Conservation (phyloP, 441 rosid genomes). For the Populus hybrid region DNA sequence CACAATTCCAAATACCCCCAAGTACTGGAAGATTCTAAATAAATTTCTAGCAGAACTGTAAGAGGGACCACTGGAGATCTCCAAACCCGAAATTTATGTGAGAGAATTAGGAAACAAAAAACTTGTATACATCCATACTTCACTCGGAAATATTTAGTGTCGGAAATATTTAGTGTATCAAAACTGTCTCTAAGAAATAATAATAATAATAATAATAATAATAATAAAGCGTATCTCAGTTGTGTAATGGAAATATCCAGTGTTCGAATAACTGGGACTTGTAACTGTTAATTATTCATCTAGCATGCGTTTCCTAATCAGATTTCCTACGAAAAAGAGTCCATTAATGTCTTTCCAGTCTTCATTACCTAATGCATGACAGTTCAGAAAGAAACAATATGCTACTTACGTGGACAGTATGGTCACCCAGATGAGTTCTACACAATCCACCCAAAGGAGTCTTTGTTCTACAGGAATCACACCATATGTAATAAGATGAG, state of each 20-base stretch:
- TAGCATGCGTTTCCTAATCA: not conserved
- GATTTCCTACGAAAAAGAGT: not conserved
- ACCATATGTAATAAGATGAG: constrained; percentile 88
- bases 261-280: not conserved
- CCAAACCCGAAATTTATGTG: not conserved
- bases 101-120: not conserved
- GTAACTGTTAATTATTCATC: not conserved
- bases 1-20: constrained; percentile 5
- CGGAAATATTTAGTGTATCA: not conserved
- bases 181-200: not conserved
- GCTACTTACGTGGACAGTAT: constrained; percentile 84
- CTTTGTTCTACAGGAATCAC: constrained; percentile 80
- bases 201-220: too few species aligned
- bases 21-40: not conserved
- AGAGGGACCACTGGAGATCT: constrained; percentile 9
- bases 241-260: not conserved
- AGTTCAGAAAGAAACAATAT: not conserved
- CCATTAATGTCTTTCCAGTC: not conserved
- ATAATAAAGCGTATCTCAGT: not conserved
- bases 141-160: not conserved
- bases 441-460: constrained; percentile 92
- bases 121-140: not conserved
- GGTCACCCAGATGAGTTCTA: constrained; percentile 93
- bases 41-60: not conserved
- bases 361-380: not conserved